These are phyloP conservation scores for Ascochyta viciae-villosae DNA, from an alignment of 2,329 filamentous ascomycete species.

Conservation along the genomic window DNA sequence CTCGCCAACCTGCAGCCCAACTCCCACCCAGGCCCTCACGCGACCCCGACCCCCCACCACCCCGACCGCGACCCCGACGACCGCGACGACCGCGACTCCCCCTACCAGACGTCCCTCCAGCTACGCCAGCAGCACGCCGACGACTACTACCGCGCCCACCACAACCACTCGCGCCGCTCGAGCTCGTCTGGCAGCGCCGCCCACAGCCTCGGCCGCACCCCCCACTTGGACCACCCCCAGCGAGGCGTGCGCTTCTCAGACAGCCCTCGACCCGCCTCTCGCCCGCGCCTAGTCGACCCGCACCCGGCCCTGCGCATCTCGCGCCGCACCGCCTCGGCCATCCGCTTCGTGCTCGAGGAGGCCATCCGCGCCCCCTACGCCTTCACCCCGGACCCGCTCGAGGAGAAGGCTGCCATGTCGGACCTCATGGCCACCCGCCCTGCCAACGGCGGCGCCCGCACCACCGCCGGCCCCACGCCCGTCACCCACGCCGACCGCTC, in stretches of 20 bases:
- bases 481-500: slow-evolving; percentile 57
- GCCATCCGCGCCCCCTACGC: slow-evolving; percentile 80
- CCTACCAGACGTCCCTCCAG: slow-evolving; percentile 49
- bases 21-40: slow-evolving; percentile 40
- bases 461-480: slow-evolving; percentile 60
- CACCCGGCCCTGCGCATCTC: slow-evolving; percentile 74
- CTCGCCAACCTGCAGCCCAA: slow-evolving; percentile 40
- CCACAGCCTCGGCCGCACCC: slow-evolving; percentile 62
- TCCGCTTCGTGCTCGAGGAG: slow-evolving; percentile 91
- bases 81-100: slow-evolving; percentile 45
- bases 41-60: slow-evolving; percentile 47
- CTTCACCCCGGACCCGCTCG: slow-evolving; percentile 83
- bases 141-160: slow-evolving; percentile 43
- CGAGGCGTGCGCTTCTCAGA: slow-evolving; percentile 47
- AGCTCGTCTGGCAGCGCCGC: slow-evolving; percentile 60
- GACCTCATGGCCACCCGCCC: slow-evolving; percentile 72
- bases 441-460: slow-evolving; percentile 65
- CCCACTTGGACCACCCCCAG: slow-evolving; percentile 49
- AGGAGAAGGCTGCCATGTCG: slow-evolving; percentile 93
- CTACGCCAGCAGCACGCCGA: slow-evolving; percentile 53
- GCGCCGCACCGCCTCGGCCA: slow-evolving; percentile 83
- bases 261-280: slow-evolving; percentile 36
- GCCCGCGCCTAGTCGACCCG: slow-evolving; percentile 46
- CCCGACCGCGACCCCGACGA: slow-evolving; percentile 29
- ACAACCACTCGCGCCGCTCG: slow-evolving; percentile 56